A percentile compares a stretch with the other conserved stretches of the same genome.
phyloP scores from a whole-genome alignment of 495 filamentous ascomycete genomes.

The Trichocladium uniseriatum region DNA sequence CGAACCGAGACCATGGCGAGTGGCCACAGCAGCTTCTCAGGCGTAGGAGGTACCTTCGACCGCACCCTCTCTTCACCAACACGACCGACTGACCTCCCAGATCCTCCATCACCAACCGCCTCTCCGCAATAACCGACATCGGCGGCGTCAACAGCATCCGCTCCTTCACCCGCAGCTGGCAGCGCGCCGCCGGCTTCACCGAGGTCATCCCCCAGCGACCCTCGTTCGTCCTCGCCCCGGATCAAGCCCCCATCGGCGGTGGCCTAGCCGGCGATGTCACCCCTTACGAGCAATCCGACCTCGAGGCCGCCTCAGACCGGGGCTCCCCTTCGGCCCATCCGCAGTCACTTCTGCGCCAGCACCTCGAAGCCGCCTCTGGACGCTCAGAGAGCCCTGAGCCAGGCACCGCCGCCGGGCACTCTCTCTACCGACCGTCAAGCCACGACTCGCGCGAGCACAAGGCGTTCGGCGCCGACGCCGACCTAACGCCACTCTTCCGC shows the following conservation, averaged over 20 bases:
- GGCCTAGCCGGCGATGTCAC: constrained; percentile 23
- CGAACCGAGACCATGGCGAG: constrained; percentile 23
- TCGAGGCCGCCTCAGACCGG: constrained; percentile 16
- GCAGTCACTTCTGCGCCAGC: constrained; percentile 30
- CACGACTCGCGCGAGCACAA: constrained; percentile 28
- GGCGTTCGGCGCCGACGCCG: constrained; percentile 23
- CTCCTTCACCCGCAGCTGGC: constrained; percentile 92
- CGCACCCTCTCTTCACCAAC: neutral
- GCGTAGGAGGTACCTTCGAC: constrained; percentile 27
- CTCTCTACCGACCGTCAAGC: constrained; percentile 7
- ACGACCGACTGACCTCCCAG: constrained; percentile 24
- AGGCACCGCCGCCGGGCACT: constrained; percentile 12
- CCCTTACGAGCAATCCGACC: constrained; percentile 26
- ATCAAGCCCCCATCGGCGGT: constrained; percentile 28
- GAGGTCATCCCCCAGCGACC: constrained; percentile 72
- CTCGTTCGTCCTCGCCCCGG: constrained; percentile 54
- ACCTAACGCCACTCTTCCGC: constrained; percentile 26
- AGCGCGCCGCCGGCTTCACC: constrained; percentile 77
- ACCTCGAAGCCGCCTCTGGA: constrained; percentile 26
- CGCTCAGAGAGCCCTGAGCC: constrained; percentile 17
- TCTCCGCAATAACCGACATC: constrained; percentile 60
- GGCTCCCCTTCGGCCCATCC: neutral
- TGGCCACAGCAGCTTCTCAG: constrained; percentile 25
- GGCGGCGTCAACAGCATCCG: constrained; percentile 91
- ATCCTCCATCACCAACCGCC: constrained; percentile 66